Evolutionary conservation across 768 basidiomycete genomes (phyloP).

Genomic region (Tulasnella sp.): DNA sequence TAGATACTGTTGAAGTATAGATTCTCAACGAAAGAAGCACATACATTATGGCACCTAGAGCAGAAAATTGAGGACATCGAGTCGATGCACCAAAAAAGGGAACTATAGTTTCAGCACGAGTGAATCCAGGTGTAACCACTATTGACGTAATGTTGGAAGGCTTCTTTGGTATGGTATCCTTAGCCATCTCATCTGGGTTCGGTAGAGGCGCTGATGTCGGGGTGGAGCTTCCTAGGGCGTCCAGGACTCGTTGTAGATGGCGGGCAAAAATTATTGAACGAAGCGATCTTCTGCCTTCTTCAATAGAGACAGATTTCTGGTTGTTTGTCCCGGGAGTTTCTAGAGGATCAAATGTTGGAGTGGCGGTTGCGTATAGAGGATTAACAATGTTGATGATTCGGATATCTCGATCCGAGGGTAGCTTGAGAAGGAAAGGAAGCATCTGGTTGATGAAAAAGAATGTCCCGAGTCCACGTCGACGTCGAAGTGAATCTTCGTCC

Average conservation of each 20-base stretch:
- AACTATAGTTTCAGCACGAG: conserved; percentile 54
- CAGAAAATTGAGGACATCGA: conserved; percentile 25
- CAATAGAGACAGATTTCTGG: conserved; percentile 15
- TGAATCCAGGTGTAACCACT: conserved; percentile 63
- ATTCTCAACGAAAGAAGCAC: conserved; percentile 22
- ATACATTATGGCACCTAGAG: conserved; percentile 39
- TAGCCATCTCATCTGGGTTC: conserved; percentile 28
- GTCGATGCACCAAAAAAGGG: conserved; percentile 26
- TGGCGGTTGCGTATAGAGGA: conserved; percentile 78
- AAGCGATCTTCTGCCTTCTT: conserved; percentile 52
- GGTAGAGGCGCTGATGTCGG: conserved; percentile 46
- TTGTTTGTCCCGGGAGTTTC: conserved; percentile 19
- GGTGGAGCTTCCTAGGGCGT: too few relatives aligned
- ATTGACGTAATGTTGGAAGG: conserved; percentile 65
- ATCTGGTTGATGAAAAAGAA: conserved; percentile 71
- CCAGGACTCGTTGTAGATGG: conserved; percentile 73
- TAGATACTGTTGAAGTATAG: neutral
- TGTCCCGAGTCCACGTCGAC: conserved; percentile 25
- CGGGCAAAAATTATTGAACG: conserved; percentile 46
- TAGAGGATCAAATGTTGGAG: conserved; percentile 30
- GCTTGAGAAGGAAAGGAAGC: conserved; percentile 64
- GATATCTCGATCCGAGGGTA: conserved; percentile 79
- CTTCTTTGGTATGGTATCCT: conserved; percentile 21
- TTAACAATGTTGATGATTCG: conserved; percentile 80
- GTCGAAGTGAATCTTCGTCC: conserved; percentile 13